These are phyloP conservation scores for Setaria viridis DNA, from an alignment of 202 grass and related monocot species.

Conservation along the genomic window DNA sequence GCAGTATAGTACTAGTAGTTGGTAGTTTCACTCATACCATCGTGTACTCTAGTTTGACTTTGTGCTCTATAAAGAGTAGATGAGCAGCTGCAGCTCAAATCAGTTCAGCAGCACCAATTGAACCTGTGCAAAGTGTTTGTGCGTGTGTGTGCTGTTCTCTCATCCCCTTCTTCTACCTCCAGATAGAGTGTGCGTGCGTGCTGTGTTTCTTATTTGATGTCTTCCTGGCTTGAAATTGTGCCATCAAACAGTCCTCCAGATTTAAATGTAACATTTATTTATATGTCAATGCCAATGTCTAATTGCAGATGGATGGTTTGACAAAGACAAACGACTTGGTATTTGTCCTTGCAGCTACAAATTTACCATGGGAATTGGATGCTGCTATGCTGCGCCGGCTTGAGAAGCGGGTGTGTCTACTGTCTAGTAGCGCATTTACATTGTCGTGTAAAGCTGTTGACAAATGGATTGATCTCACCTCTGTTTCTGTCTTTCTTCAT, in stretches of 20 bases:
- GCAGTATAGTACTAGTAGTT: too few species aligned
- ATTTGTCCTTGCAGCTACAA: conserved; percentile 96
- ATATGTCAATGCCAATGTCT: conserved; percentile 15
- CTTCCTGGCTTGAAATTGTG: conserved; percentile 22
- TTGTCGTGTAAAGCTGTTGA: not conserved
- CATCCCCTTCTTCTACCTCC: too few species aligned
- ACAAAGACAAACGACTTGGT: conserved; percentile 94
- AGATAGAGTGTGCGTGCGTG: too few species aligned
- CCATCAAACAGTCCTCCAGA: not conserved
- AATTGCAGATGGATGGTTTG: conserved; percentile 92
- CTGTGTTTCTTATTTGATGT: conserved; percentile 6
- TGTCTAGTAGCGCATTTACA: not conserved
- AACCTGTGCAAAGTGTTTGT: too few species aligned
- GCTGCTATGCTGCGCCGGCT: conserved; percentile 90
- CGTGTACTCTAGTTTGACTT: too few species aligned
- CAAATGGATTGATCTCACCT: not conserved
- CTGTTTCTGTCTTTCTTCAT: conserved; percentile 12
- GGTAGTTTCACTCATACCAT: too few species aligned
- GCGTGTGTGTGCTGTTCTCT: too few species aligned
- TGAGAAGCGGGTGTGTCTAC: conserved; percentile 71
- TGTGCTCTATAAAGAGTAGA: too few species aligned
- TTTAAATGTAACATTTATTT: conserved; percentile 10
- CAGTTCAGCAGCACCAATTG: too few species aligned
- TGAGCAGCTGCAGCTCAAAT: too few species aligned
- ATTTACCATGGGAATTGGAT: conserved; percentile 97